Evolutionary conservation across 2,329 filamentous ascomycete genomes (phyloP).

Genomic region (Calonectria pseudoturangicola): DNA sequence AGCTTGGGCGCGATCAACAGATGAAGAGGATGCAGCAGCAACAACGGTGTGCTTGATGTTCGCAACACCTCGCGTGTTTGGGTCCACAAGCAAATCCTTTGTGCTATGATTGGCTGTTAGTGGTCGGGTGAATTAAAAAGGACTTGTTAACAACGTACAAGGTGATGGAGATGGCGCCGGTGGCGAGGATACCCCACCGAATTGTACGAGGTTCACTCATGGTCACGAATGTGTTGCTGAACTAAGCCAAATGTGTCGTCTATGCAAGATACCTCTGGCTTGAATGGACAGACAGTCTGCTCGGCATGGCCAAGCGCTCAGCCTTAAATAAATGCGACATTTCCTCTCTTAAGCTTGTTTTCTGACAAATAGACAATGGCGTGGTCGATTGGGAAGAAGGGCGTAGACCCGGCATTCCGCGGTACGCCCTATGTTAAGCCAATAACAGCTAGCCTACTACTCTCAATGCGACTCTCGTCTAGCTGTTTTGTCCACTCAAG

Average conservation of each 20-base stretch:
- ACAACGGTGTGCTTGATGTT: conserved; percentile 85
- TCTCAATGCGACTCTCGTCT: not conserved
- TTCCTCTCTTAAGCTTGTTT: too few relatives aligned
- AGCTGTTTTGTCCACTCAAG: not conserved
- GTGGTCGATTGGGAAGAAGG: not conserved
- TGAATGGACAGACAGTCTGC: too few relatives aligned
- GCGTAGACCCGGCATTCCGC: not conserved
- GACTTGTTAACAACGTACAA: conserved; percentile 20
- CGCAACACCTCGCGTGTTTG: conserved; percentile 78
- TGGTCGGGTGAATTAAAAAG: not conserved
- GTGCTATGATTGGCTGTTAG: conserved; percentile 13
- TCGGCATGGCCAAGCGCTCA: too few relatives aligned
- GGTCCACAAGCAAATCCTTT: conserved; percentile 85
- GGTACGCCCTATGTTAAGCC: not conserved
- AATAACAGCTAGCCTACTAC: not conserved
- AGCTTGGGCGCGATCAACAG: conserved; percentile 77
- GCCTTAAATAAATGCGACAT: too few relatives aligned
- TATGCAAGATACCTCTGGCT: too few relatives aligned
- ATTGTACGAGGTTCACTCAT: conserved; percentile 28
- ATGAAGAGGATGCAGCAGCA: conserved; percentile 87
- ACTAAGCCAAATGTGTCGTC: not conserved
- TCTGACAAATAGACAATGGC: too few relatives aligned
- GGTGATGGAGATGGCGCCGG: conserved; percentile 36
- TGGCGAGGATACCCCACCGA: conserved; percentile 41
- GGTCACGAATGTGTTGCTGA: not conserved